phyloP scores from a whole-genome alignment of 345 rosid genomes.

The Lenwebbia sp. region DNA sequence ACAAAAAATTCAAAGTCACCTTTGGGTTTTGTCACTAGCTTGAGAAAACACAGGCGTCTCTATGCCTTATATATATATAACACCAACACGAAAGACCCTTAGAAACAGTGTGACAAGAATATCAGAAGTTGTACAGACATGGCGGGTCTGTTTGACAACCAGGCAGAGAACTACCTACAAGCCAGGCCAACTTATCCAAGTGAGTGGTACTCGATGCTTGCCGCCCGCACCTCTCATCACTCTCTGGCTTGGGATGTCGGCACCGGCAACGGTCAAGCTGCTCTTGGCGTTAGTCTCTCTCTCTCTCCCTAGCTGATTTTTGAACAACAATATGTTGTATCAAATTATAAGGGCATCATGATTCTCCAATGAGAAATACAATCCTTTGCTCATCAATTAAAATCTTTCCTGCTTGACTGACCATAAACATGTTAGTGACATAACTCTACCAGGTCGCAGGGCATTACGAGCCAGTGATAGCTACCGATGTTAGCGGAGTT shows the following conservation, averaged over 20 bases:
- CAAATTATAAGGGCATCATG: too few relatives aligned
- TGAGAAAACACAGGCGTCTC: not conserved
- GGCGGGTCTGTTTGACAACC: not conserved
- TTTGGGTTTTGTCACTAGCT: not conserved
- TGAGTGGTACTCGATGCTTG: not conserved
- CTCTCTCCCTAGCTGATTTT: not conserved
- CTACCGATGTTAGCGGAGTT: not conserved
- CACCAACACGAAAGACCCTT: not conserved
- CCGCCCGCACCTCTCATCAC: not conserved
- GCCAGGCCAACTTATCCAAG: not conserved
- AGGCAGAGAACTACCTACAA: not conserved
- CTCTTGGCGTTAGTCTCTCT: not conserved
- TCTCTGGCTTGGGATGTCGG: not conserved
- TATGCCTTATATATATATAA: not conserved
- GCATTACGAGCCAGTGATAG: not conserved
- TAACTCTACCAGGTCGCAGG: not conserved
- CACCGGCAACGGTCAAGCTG: not conserved
- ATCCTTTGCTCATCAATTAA: too few relatives aligned
- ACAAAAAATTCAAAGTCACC: not conserved
- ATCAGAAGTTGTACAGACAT: not conserved
- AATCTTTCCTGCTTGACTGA: not conserved
- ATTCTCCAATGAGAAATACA: too few relatives aligned
- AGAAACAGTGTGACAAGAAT: not conserved
- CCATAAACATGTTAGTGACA: not conserved
- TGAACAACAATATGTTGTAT: too few relatives aligned